Evolutionary conservation across 169 alveolate genomes (phyloP).

Genomic region (Eimeria falciformis): DNA sequence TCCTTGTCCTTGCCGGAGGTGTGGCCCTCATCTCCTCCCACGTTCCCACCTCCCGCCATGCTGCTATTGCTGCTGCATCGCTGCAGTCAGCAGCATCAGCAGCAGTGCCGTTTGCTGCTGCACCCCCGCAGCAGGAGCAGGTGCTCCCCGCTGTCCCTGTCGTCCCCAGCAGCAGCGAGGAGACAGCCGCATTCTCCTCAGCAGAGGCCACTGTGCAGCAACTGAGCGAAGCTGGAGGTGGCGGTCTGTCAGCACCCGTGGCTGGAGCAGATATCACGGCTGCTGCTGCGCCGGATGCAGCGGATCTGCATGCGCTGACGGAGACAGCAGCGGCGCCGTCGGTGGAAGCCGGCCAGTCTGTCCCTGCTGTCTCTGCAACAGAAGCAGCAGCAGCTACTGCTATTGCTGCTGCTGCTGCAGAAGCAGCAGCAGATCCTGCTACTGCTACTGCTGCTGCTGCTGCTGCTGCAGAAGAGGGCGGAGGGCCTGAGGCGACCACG

Average conservation of each 20-base stretch:
- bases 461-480: slow-evolving; percentile 9
- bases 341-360: background rate
- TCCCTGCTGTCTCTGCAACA: background rate
- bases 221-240: background rate
- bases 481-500: background rate
- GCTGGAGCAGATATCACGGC: too few species aligned
- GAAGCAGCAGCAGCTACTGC: slow-evolving; percentile 38
- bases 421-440: background rate
- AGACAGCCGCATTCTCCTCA: background rate
- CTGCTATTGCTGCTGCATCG: background rate
- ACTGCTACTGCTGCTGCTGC: background rate
- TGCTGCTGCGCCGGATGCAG: background rate
- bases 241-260: background rate
- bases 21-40: slow-evolving; percentile 10
- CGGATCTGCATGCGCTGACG: background rate
- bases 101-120: background rate
- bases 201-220: background rate
- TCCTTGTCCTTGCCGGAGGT: background rate
- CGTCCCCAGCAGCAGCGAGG: too few species aligned
- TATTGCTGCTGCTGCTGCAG: background rate
- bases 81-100: background rate
- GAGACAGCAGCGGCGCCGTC: background rate
- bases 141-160: too few species aligned
- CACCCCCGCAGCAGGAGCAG: background rate
- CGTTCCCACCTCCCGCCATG: background rate